A percentile compares a stretch with the other conserved stretches of the same genome.
phyloP scores from a whole-genome alignment of 2,329 filamentous ascomycete species.

The Monilinia fructigena region DNA sequence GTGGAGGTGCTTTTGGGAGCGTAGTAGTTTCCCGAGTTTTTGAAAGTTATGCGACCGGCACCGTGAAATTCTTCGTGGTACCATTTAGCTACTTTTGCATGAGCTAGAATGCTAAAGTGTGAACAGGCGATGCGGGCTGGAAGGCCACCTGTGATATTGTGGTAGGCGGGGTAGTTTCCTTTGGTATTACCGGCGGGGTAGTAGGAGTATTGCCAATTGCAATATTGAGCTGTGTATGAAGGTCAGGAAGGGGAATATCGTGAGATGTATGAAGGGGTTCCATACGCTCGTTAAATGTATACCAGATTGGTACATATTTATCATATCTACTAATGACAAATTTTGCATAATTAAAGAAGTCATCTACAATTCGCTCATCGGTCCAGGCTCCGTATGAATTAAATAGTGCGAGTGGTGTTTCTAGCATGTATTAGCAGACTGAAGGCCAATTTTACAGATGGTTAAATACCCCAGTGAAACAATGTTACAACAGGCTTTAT shows the following conservation, averaged over 20 bases:
- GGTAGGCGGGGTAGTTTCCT: slow-evolving; percentile 47
- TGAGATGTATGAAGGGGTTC: slow-evolving; percentile 22
- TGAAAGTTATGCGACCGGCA: slow-evolving; percentile 50
- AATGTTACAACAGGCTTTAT: slow-evolving; percentile 51
- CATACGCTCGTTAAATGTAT: slow-evolving; percentile 55
- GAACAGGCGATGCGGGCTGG: slow-evolving; percentile 46
- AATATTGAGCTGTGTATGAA: slow-evolving; percentile 42
- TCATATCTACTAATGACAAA: slow-evolving; percentile 52
- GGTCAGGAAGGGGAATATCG: slow-evolving; percentile 25
- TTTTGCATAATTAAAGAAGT: slow-evolving; percentile 54
- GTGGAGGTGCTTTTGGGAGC: slow-evolving; percentile 45
- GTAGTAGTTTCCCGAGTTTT: slow-evolving; percentile 46
- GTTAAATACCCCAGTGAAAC: slow-evolving; percentile 41
- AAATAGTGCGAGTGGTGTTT: slow-evolving; percentile 41
- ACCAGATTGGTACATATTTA: slow-evolving; percentile 52
- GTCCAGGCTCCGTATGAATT: slow-evolving; percentile 47
- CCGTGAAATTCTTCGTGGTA: slow-evolving; percentile 55
- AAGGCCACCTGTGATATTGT: slow-evolving; percentile 43
- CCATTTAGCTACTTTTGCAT: slow-evolving; percentile 52
- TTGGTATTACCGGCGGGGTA: slow-evolving; percentile 44
- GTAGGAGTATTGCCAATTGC: slow-evolving; percentile 48
- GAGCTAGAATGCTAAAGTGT: slow-evolving; percentile 49
- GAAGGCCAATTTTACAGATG: not conserved
- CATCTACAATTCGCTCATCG: slow-evolving; percentile 49
- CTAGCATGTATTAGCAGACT: slow-evolving; percentile 23